Evolutionary conservation across 441 rosid genomes (phyloP), one percentile per base, ranked within the genome.

Genomic region (Pelargonium myrrhifolium): DNA sequence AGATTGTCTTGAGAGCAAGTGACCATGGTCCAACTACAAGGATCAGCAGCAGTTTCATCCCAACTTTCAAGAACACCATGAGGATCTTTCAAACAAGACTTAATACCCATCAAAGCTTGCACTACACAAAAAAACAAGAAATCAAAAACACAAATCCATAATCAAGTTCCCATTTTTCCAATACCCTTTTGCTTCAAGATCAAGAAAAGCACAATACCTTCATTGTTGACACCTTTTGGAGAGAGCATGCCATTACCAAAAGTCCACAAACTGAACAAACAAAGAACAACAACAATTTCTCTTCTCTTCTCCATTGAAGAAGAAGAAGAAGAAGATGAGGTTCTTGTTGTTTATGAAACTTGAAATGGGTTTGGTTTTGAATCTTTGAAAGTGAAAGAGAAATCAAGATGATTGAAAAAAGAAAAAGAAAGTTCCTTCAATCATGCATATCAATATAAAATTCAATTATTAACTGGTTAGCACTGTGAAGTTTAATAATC

Each of bases 21-120:
- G 67, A 94, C 89, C 99, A 94, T 91, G 12, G 96, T 77, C 99
- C 99, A 94, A 75, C 97, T 88, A 79, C 99, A 94, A 39, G 99
- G 99, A 89, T 94, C 99, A 79, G 91, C 99, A 74, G 99, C 92
- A 84, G 86, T 88, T 42, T 74, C 85, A 79, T 94, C 99, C 99
- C 99, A 94, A 72, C 84, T 94, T 24, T 93, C 98, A 69, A 94
- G 96, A 68, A 94, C 94, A 45, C 91, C 88, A 82, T 82, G 93
- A 70, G 99, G 99, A 82, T 91, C 99, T 68, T 80, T 78, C 45
- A 94, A 62, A 68, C 83, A 86, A 43, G 80, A 88, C 73, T 85
- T 94, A 66, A 94, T 86, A 59, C 81, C 86, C 89, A 94, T 89
- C 65, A 94, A 75, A 78, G 99, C 96, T 89, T 88, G 93, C 74